Conservation (phyloP, 2,329 filamentous ascomycete species). For the Microcera coccophila region DNA sequence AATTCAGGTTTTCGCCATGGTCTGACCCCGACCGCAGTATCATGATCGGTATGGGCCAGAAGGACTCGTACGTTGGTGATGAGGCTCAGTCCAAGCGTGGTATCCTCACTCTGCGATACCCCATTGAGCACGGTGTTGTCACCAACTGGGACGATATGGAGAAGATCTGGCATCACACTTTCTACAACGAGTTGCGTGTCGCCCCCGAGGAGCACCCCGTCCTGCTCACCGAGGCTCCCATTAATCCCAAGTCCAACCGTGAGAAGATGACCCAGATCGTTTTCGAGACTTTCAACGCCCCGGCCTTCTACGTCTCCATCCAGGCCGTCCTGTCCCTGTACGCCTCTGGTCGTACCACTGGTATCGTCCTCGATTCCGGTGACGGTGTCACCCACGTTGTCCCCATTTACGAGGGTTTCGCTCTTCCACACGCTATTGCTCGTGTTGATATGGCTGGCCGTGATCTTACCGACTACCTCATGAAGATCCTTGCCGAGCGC, state of each 20-base stretch:
- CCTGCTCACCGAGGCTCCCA: constrained; percentile 96
- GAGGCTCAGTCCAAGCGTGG: constrained; percentile 99
- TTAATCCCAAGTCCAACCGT: constrained; percentile 99
- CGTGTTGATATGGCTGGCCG: constrained; percentile 99
- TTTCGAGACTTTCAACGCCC: constrained; percentile 99
- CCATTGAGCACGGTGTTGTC: constrained; percentile 99
- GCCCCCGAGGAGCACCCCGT: constrained; percentile 99
- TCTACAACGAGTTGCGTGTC: constrained; percentile 99
- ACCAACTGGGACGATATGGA: constrained; percentile 99
- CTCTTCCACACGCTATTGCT: constrained; percentile 98
- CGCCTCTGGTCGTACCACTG: constrained; percentile 99
- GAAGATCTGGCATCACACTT: constrained; percentile 99
- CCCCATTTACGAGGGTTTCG: constrained; percentile 99
- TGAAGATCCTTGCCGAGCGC: constrained; percentile 99
- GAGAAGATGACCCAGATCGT: constrained; percentile 99
- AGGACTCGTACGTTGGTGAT: constrained; percentile 99
- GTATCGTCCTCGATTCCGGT: constrained; percentile 99
- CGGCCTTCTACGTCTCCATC: constrained; percentile 99
- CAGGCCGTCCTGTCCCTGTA: constrained; percentile 99
- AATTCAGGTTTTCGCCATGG: constrained; percentile 12
- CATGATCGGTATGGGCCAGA: constrained; percentile 99
- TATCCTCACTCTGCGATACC: constrained; percentile 99
- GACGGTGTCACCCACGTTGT: constrained; percentile 99
- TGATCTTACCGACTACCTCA: constrained; percentile 99
- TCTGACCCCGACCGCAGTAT: constrained; percentile 61